Percentiles rank a stretch among this genome's conserved stretches.
phyloP scores from a whole-genome alignment of 306 rosid species.

The Mimosa pudica region DNA sequence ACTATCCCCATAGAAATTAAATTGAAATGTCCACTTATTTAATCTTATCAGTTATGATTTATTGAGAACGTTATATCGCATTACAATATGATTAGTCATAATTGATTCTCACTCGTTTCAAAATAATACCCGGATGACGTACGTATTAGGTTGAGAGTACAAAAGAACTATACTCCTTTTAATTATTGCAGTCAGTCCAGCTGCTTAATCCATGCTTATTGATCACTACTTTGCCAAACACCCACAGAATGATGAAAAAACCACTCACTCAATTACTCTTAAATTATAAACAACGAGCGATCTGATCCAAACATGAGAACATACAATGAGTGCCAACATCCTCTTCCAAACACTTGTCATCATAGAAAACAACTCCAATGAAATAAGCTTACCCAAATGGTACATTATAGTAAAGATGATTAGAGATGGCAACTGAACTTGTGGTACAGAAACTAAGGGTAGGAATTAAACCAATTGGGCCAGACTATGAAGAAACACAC shows the following conservation, averaged over 20 bases:
- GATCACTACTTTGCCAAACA: conserved; percentile 17
- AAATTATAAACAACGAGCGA: conserved; percentile 1
- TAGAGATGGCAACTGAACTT: conserved; percentile 24
- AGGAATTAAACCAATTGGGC: conserved; percentile 17
- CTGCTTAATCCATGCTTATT: not conserved
- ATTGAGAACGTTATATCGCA: not conserved
- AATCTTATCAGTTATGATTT: not conserved
- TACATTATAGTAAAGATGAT: not conserved
- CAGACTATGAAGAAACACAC: conserved; percentile 14
- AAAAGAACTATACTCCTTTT: not conserved
- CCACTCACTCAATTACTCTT: conserved; percentile 19
- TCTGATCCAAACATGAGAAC: conserved; percentile 6
- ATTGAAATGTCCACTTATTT: conserved; percentile 40
- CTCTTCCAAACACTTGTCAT: not conserved
- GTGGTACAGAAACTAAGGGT: conserved; percentile 22
- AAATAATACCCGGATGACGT: not conserved
- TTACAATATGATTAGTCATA: not conserved
- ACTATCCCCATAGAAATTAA: conserved; percentile 33
- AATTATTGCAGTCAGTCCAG: not conserved
- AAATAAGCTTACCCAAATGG: conserved; percentile 3
- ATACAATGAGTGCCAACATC: not conserved
- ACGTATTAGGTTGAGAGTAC: not conserved
- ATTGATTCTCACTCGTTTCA: not conserved
- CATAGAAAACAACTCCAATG: not conserved
- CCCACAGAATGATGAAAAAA: conserved; percentile 39